These are phyloP conservation scores for Termitomyces titanicus DNA, from an alignment of 768 basidiomycete genomes.

Conservation along the genomic window DNA sequence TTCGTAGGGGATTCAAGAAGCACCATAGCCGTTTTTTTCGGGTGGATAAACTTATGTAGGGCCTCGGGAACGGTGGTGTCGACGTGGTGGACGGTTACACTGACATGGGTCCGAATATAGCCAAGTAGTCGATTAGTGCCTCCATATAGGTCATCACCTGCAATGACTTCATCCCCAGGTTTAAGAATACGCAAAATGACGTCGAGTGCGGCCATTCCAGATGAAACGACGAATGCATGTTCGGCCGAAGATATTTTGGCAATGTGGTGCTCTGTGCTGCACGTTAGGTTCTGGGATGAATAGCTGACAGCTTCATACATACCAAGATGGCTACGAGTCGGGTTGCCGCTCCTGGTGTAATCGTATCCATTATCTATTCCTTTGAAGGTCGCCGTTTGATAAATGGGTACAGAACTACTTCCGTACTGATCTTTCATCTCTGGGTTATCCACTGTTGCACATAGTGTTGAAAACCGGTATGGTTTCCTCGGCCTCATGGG, in stretches of 20 bases:
- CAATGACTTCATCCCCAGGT: conserved; percentile 93
- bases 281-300: conserved; percentile 2
- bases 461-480: conserved; percentile 87
- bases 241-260: conserved; percentile 93
- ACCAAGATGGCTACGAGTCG: conserved; percentile 95
- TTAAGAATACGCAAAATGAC: conserved; percentile 91
- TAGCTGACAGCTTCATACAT: conserved; percentile 16
- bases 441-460: conserved; percentile 90
- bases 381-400: conserved; percentile 98
- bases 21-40: conserved; percentile 87
- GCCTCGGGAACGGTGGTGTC: conserved; percentile 79
- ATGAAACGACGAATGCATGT: conserved; percentile 90
- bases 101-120: conserved; percentile 84
- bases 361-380: conserved; percentile 88
- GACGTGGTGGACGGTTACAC: conserved; percentile 88
- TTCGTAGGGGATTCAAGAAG: conserved; percentile 97
- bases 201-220: conserved; percentile 98
- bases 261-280: conserved; percentile 81
- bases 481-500: conserved; percentile 65
- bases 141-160: conserved; percentile 96
- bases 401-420: conserved; percentile 92
- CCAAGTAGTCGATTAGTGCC: conserved; percentile 94
- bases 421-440: conserved; percentile 94
- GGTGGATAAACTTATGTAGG: conserved; percentile 59
- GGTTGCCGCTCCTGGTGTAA: conserved; percentile 94